Conservation (phyloP, 225 moss, liverwort and hornwort species). For the Bryoerythrophyllum caledonicum region DNA sequence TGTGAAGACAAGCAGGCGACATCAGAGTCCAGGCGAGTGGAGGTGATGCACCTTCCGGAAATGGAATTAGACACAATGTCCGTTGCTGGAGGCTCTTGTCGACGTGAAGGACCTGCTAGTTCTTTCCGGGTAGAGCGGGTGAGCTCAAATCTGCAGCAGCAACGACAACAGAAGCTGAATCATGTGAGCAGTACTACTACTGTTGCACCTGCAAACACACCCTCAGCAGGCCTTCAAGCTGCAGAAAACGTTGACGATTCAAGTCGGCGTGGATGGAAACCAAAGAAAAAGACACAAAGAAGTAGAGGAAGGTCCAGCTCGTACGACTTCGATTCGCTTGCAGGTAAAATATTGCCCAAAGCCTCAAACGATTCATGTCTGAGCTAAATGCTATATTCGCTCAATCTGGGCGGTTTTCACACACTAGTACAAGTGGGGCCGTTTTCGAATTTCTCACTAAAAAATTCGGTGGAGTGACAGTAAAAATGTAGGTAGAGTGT, state of each 20-base stretch:
- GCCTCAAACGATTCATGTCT: too few species aligned
- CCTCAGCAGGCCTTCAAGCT: not conserved
- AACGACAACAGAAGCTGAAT: not conserved
- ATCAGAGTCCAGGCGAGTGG: not conserved
- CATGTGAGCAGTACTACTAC: not conserved
- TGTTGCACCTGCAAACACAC: conserved; percentile 3
- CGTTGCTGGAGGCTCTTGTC: not conserved
- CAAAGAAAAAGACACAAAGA: conserved; percentile 22
- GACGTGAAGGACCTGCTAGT: conserved; percentile 1
- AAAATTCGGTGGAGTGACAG: too few species aligned
- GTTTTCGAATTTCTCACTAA: too few species aligned
- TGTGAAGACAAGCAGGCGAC: conserved; percentile 13
- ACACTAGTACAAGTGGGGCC: too few species aligned
- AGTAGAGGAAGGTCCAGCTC: conserved; percentile 30
- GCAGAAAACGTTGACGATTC: conserved; percentile 22
- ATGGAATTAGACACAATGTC: not conserved
- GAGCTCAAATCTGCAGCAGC: conserved; percentile 26
- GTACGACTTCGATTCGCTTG: conserved; percentile 36
- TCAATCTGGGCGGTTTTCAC: too few species aligned
- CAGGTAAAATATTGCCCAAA: conserved; percentile 20
- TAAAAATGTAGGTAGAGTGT: too few species aligned
- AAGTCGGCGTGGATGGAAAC: conserved; percentile 14
- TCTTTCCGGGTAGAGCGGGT: conserved; percentile 12
- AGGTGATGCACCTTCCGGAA: not conserved
- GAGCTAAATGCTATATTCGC: too few species aligned